phyloP scores from a whole-genome alignment of 352 stramenopile genomes.

The Globisporangium echinulatum region DNA sequence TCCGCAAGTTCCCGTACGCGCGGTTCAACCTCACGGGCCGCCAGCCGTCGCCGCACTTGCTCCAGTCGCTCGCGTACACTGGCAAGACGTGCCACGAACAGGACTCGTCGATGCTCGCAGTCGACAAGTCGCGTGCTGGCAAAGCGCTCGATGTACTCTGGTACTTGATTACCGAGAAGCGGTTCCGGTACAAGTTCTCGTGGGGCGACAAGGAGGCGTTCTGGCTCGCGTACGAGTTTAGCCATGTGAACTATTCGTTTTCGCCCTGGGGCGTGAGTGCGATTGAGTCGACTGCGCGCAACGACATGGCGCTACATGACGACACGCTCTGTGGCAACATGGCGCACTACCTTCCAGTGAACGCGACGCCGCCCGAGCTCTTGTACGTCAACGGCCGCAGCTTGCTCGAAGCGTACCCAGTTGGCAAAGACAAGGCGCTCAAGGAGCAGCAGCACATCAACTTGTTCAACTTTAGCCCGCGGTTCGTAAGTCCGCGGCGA shows the following conservation, averaged over 20 bases:
- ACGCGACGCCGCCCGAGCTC: constrained; percentile 23
- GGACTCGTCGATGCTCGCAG: constrained; percentile 64
- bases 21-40: constrained; percentile 29
- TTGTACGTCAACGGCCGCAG: constrained; percentile 56
- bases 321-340: constrained; percentile 64
- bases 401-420: constrained; percentile 40
- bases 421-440: constrained; percentile 21
- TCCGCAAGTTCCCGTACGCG: constrained; percentile 54
- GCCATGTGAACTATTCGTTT: constrained; percentile 47
- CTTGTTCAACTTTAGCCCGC: constrained; percentile 10
- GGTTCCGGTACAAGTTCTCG: constrained; percentile 60
- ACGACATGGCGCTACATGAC: constrained; percentile 45
- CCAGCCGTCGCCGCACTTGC: constrained; percentile 22
- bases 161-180: constrained; percentile 57
- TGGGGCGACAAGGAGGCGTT: constrained; percentile 73
- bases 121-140: constrained; percentile 47
- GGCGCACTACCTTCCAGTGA: constrained; percentile 44
- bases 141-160: constrained; percentile 55
- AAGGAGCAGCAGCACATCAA: constrained; percentile 4
- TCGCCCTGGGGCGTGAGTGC: constrained; percentile 55
- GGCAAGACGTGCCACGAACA: constrained; percentile 51
- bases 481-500: constrained; percentile 4
- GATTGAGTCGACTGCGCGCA: constrained; percentile 36
- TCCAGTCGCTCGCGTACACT: constrained; percentile 34
- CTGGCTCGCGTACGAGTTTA: constrained; percentile 67